A percentile compares a stretch with the other conserved stretches of the same genome.
phyloP scores from a whole-genome alignment of 2,329 filamentous ascomycete genomes.

The Penicillium polonicum region DNA sequence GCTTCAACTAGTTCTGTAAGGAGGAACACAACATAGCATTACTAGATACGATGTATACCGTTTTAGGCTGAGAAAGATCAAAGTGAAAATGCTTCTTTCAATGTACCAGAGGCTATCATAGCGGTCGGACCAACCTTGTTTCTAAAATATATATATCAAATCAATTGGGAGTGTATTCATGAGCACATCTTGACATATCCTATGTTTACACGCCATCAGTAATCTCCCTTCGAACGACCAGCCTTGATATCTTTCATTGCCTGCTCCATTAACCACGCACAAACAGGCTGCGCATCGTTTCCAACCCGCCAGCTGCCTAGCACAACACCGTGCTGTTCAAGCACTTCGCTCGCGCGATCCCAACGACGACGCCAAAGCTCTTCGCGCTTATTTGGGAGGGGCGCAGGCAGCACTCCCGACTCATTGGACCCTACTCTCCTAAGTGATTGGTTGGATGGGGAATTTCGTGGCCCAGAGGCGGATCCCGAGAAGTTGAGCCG shows the following conservation, averaged over 20 bases:
- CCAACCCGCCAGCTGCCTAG: conserved; percentile 49
- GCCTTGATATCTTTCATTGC: conserved; percentile 31
- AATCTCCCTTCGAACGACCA: neutral
- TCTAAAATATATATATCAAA: neutral
- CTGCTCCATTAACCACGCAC: conserved; percentile 44
- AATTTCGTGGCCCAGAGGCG: conserved; percentile 19
- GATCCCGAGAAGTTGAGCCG: conserved; percentile 26
- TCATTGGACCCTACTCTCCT: conserved; percentile 14
- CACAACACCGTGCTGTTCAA: conserved; percentile 44
- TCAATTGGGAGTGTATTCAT: neutral
- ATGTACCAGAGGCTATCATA: neutral
- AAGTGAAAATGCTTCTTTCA: neutral
- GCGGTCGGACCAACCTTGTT: neutral
- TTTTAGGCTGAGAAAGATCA: too few species aligned
- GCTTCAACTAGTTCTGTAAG: neutral
- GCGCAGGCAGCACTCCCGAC: conserved; percentile 24
- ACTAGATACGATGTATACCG: too few species aligned
- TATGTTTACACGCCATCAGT: neutral
- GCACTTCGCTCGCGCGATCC: conserved; percentile 45
- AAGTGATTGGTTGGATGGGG: conserved; percentile 21
- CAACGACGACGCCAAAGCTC: conserved; percentile 51
- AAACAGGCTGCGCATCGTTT: conserved; percentile 46
- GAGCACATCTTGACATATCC: neutral
- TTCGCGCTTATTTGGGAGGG: conserved; percentile 48
- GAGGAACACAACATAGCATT: neutral